Evolutionary conservation across 495 filamentous ascomycete species (phyloP).

Genomic region (Cenococcum geophilum): DNA sequence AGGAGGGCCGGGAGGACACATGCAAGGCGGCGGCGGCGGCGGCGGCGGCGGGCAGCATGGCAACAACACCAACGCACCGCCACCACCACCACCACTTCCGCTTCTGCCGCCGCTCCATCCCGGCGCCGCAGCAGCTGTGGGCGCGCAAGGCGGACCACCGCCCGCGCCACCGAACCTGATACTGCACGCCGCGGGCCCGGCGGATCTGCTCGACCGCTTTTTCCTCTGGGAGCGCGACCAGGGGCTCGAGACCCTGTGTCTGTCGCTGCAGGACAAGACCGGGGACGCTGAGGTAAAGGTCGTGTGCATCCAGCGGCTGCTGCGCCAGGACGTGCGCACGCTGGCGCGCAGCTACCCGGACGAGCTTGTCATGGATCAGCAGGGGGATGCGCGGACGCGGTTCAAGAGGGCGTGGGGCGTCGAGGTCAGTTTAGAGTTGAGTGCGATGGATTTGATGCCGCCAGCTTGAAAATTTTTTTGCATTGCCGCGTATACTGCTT

Average conservation of each 20-base stretch:
- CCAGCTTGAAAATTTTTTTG: not conserved
- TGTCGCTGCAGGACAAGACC: conserved; percentile 20
- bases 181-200: not conserved
- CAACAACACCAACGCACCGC: not conserved
- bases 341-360: conserved; percentile 15
- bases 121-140: not conserved
- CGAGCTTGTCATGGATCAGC: conserved; percentile 22
- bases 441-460: not conserved
- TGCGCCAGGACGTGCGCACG: conserved; percentile 17
- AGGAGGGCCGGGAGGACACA: too few relatives aligned
- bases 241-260: conserved; percentile 23
- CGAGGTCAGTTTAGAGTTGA: conserved; percentile 27
- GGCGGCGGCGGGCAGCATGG: not conserved
- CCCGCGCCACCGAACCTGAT: conserved; percentile 2
- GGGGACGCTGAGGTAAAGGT: conserved; percentile 25
- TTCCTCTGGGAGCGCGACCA: conserved; percentile 29
- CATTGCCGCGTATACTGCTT: too few relatives aligned
- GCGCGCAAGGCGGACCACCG: not conserved
- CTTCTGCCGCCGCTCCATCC: not conserved
- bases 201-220: conserved; percentile 15
- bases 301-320: conserved; percentile 25
- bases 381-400: conserved; percentile 27
- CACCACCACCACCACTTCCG: not conserved
- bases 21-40: too few relatives aligned
- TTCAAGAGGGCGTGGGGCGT: conserved; percentile 20